Percentiles rank a stretch among this genome's conserved stretches.
phyloP scores from a whole-genome alignment of 1,284 basidiomycete species.

The Tilletia caries region DNA sequence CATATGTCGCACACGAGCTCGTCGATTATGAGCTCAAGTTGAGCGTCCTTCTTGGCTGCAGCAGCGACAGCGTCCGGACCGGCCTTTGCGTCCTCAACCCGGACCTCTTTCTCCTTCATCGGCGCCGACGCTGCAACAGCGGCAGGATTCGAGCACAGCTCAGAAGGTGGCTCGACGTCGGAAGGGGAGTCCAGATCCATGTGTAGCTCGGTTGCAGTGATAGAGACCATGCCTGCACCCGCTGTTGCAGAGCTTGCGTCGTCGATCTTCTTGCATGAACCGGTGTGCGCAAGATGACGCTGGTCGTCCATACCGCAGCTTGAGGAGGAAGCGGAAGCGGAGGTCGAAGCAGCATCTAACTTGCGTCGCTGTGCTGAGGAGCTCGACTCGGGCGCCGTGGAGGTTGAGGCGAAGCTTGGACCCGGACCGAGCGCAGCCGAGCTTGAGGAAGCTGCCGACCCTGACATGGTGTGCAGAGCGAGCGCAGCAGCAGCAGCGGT shows the following conservation, averaged over 20 bases:
- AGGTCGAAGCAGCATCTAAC: background rate
- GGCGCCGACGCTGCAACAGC: too few species aligned
- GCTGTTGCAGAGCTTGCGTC: background rate
- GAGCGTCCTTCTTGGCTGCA: background rate
- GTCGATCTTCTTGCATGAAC: background rate
- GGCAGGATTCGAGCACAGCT: too few species aligned
- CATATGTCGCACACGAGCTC: conserved; percentile 14
- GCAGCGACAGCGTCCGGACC: background rate
- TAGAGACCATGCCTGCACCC: background rate
- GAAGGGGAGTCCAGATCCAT: background rate
- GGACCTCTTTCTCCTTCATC: background rate
- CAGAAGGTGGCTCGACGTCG: too few species aligned
- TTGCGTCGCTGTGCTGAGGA: background rate
- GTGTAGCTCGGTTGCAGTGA: background rate
- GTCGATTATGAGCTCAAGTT: conserved; percentile 7
- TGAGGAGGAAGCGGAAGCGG: background rate
- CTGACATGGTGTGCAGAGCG: too few species aligned
- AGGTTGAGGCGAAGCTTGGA: background rate
- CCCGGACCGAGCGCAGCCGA: too few species aligned
- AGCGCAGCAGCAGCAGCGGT: too few species aligned
- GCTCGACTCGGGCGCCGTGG: background rate
- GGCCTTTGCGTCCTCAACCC: background rate
- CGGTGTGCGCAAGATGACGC: too few species aligned
- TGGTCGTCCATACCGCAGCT: background rate
- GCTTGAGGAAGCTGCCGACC: too few species aligned